Conservation (phyloP, 1,284 basidiomycete genomes). For the Fistulinella cinereoalba region DNA sequence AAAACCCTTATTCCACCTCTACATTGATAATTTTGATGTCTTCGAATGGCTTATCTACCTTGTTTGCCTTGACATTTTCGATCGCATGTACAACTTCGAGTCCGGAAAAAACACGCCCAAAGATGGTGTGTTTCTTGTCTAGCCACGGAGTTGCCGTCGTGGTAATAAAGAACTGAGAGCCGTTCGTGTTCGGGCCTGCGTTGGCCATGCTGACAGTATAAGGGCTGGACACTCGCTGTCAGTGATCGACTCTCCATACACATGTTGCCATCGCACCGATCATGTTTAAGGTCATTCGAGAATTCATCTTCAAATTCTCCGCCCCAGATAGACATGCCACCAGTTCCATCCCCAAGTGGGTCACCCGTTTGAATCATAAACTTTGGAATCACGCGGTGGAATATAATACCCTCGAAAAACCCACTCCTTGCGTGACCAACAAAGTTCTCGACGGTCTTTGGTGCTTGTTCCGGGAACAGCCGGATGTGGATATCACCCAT, state of each 20-base stretch:
- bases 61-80: slow-evolving; percentile 77
- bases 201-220: slow-evolving; percentile 99
- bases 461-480: slow-evolving; percentile 88
- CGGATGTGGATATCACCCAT: slow-evolving; percentile 92
- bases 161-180: slow-evolving; percentile 98
- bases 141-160: slow-evolving; percentile 95
- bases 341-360: slow-evolving; percentile 94
- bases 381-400: slow-evolving; percentile 98
- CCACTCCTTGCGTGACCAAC: slow-evolving; percentile 89
- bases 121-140: slow-evolving; percentile 95
- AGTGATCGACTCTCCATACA: slow-evolving; percentile 1
- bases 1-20: slow-evolving; percentile 51
- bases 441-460: slow-evolving; percentile 97
- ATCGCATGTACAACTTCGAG: slow-evolving; percentile 84
- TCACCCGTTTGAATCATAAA: slow-evolving; percentile 99
- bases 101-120: slow-evolving; percentile 80
- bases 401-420: slow-evolving; percentile 93
- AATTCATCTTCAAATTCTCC: slow-evolving; percentile 96
- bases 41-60: slow-evolving; percentile 84
- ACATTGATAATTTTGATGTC: slow-evolving; percentile 88
- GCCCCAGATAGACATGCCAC: slow-evolving; percentile 96
- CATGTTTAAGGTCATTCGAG: slow-evolving; percentile 83
- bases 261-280: slow-evolving; percentile 54
- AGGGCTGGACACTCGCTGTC: slow-evolving; percentile 50
- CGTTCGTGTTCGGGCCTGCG: slow-evolving; percentile 91